A percentile compares a stretch with the other conserved stretches of the same genome.
These are phyloP conservation scores for Colletotrichum falcatum DNA, from an alignment of 2,329 filamentous ascomycete species.

Conservation along the genomic window DNA sequence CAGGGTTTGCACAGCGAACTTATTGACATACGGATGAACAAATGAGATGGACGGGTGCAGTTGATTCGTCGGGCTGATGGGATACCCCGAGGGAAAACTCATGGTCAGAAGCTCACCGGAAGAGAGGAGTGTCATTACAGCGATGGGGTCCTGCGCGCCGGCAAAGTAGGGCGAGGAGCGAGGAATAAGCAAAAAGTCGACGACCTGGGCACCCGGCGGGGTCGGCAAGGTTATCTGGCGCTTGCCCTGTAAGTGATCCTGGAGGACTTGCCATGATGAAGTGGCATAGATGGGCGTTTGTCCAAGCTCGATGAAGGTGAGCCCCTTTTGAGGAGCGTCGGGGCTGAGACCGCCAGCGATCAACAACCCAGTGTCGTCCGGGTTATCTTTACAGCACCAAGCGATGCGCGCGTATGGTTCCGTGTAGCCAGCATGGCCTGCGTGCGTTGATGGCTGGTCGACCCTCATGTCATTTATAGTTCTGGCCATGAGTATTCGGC, in stretches of 20 bases:
- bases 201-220: constrained; percentile 80
- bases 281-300: constrained; percentile 91
- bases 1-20: constrained; percentile 77
- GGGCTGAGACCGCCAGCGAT: constrained; percentile 83
- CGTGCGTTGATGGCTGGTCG: constrained; percentile 70
- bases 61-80: constrained; percentile 92
- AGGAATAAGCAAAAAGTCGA: constrained; percentile 86
- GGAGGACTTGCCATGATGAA: constrained; percentile 86
- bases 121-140: constrained; percentile 80
- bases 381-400: constrained; percentile 95
- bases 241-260: constrained; percentile 84
- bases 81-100: constrained; percentile 91
- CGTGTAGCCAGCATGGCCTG: constrained; percentile 69
- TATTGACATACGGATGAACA: constrained; percentile 88
- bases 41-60: constrained; percentile 89
- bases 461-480: constrained; percentile 81
- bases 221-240: constrained; percentile 77
- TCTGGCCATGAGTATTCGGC: constrained; percentile 83
- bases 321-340: constrained; percentile 75
- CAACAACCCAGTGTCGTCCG: constrained; percentile 90
- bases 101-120: constrained; percentile 92
- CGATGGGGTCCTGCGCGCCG: constrained; percentile 91
- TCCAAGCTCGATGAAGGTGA: constrained; percentile 92
- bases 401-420: constrained; percentile 82
- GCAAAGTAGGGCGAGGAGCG: constrained; percentile 86